phyloP scores from a whole-genome alignment of 805 yeast genomes.

The Pichia occidentalis region DNA sequence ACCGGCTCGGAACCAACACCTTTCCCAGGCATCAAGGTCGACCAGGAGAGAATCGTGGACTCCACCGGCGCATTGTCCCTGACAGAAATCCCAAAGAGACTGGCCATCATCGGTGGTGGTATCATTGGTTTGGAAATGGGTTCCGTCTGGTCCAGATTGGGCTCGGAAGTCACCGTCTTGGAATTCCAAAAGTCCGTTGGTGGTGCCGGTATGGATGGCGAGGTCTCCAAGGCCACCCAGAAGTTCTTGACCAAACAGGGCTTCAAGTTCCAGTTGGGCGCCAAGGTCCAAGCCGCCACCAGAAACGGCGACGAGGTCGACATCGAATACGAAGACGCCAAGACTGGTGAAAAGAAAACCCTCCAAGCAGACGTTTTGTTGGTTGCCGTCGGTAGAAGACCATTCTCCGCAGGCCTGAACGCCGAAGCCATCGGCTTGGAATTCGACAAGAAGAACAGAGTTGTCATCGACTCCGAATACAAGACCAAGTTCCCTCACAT shows the following conservation, averaged over 20 bases:
- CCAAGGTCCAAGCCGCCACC: constrained; percentile 83
- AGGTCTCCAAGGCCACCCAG: constrained; percentile 85
- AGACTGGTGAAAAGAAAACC: constrained; percentile 71
- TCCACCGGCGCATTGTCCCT: constrained; percentile 88
- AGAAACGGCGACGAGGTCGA: constrained; percentile 85
- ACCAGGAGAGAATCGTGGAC: constrained; percentile 93
- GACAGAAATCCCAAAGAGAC: constrained; percentile 83
- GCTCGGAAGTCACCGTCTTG: constrained; percentile 88
- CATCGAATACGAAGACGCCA: constrained; percentile 83
- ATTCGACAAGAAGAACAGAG: constrained; percentile 84
- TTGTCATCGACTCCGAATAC: constrained; percentile 90
- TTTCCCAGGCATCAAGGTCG: constrained; percentile 95
- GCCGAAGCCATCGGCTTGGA: constrained; percentile 88
- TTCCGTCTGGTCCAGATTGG: constrained; percentile 92
- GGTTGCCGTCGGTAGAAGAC: constrained; percentile 99
- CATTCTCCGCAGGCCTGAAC: constrained; percentile 83
- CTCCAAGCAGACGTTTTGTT: constrained; percentile 87
- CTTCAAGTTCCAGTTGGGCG: constrained; percentile 81
- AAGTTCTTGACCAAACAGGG: constrained; percentile 94
- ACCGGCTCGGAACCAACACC: constrained; percentile 99
- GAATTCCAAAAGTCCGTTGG: constrained; percentile 91
- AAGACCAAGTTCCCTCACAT: constrained; percentile 89
- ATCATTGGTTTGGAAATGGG: constrained; percentile 99
- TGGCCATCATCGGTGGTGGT: constrained; percentile 98
- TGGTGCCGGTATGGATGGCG: constrained; percentile 99